These are phyloP conservation scores for Phyllosticta citrichinensis DNA, from an alignment of 2,329 filamentous ascomycete species.

Conservation along the genomic window DNA sequence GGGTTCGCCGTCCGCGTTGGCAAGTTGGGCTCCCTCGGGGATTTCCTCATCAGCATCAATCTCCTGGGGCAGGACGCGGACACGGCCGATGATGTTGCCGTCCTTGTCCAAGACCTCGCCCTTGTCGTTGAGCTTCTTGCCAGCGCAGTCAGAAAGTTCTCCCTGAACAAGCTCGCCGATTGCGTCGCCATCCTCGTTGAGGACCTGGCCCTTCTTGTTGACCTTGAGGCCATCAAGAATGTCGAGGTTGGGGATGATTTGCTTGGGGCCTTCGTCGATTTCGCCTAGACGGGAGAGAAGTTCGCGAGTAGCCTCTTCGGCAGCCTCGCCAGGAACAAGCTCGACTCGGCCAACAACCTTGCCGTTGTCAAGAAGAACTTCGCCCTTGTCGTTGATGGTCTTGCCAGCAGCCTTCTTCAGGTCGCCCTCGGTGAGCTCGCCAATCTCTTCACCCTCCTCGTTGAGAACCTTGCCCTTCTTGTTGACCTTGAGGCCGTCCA, in stretches of 20 bases:
- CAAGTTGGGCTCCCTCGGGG: conserved; percentile 9
- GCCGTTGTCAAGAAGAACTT: conserved; percentile 39
- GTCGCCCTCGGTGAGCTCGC: conserved; percentile 40
- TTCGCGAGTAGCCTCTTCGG: conserved; percentile 40
- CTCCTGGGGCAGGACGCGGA: conserved; percentile 42
- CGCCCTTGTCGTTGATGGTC: conserved; percentile 41
- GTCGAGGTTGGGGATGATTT: conserved; percentile 34
- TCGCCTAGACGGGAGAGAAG: conserved; percentile 37
- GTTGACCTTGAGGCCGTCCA: conserved; percentile 46
- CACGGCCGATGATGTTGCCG: conserved; percentile 53
- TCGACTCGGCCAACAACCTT: conserved; percentile 41
- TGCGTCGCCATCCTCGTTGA: conserved; percentile 43
- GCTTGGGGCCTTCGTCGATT: conserved; percentile 23
- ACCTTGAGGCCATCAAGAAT: conserved; percentile 45
- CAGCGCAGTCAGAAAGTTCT: conserved; percentile 50
- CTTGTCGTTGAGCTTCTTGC: conserved; percentile 55
- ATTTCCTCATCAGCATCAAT: conserved; percentile 16
- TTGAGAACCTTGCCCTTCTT: conserved; percentile 47
- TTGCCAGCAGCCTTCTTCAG: conserved; percentile 35
- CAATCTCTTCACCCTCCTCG: conserved; percentile 41
- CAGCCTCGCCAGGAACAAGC: conserved; percentile 39
- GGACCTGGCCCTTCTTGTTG: conserved; percentile 48
- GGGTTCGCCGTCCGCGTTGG: conserved; percentile 25
- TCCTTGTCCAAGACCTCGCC: conserved; percentile 56
- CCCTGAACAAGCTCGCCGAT: conserved; percentile 47